phyloP scores from a whole-genome alignment of 345 rosid genomes.

The Stellera chamaejasme region DNA sequence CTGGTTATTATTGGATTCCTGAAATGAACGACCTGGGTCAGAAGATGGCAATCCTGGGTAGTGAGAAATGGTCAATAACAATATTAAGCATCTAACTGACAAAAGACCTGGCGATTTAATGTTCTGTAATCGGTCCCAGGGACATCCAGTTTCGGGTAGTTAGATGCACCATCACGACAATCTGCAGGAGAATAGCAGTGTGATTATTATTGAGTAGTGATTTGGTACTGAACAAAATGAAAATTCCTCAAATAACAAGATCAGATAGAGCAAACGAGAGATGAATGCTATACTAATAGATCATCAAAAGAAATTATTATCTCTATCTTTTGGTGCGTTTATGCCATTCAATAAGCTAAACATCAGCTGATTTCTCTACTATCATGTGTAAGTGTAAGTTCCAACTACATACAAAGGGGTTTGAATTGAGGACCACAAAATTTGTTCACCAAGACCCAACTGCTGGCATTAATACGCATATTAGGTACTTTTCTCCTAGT shows the following conservation, averaged over 20 bases:
- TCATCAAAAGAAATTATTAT: not conserved
- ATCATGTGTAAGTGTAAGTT: no score
- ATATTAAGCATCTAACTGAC: conserved; percentile 1
- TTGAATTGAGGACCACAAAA: no score
- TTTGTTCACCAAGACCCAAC: no score
- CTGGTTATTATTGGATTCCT: conserved; percentile 17
- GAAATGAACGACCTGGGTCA: conserved; percentile 19
- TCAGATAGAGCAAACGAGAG: not conserved
- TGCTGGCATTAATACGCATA: no score
- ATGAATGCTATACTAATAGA: not conserved
- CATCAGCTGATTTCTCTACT: no score
- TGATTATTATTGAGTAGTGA: no score
- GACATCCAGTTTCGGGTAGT: conserved; percentile 66
- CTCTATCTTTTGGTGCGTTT: no score
- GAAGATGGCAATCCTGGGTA: conserved; percentile 30
- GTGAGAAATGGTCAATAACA: not conserved
- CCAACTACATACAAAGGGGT: no score
- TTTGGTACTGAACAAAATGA: not conserved
- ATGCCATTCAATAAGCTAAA: no score
- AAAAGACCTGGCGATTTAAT: conserved; percentile 45
- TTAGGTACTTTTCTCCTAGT: no score
- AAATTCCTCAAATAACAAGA: conserved; percentile 4
- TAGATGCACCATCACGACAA: conserved; percentile 51
- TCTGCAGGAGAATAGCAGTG: conserved; percentile 28
- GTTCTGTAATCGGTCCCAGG: conserved; percentile 57